Conservation (phyloP, 164 flowering plant genomes). For the Chimonanthus salicifolius region DNA sequence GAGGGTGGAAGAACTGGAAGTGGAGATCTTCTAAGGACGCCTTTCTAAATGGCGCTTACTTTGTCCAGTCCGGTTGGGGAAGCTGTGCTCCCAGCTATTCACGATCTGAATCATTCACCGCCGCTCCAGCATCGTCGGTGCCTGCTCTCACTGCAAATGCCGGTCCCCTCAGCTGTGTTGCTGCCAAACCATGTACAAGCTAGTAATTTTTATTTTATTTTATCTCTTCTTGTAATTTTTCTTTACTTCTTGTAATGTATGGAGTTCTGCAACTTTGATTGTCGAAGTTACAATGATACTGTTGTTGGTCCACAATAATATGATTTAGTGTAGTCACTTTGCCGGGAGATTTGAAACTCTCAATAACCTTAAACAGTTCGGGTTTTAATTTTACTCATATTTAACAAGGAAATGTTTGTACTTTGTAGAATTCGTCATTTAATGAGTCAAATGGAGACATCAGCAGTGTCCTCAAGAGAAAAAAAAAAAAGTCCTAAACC, state of each 20-base stretch:
- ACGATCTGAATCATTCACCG: constrained; percentile 34
- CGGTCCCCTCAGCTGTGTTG: constrained; percentile 45
- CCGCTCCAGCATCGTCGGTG: constrained; percentile 36
- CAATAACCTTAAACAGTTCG: too few species aligned
- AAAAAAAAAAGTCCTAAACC: too few species aligned
- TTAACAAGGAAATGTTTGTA: too few species aligned
- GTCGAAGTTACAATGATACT: neutral
- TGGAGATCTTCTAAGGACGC: constrained; percentile 62
- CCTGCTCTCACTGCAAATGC: constrained; percentile 56
- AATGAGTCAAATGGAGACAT: too few species aligned
- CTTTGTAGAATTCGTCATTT: too few species aligned
- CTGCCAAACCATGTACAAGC: constrained; percentile 29
- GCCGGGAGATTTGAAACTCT: too few species aligned
- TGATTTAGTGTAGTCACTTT: too few species aligned
- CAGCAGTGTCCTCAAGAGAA: too few species aligned
- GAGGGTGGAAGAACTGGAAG: constrained; percentile 63
- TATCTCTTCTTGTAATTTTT: neutral
- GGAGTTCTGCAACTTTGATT: neutral
- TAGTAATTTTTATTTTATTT: neutral
- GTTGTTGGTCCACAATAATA: neutral
- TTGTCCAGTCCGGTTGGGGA: constrained; percentile 73
- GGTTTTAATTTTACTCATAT: too few species aligned
- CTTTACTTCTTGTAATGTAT: too few species aligned
- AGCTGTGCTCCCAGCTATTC: constrained; percentile 44
- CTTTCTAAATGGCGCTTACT: constrained; percentile 71